These are phyloP conservation scores for Leccinum subrobustum DNA, from an alignment of 1,284 basidiomycete species.

Conservation along the genomic window DNA sequence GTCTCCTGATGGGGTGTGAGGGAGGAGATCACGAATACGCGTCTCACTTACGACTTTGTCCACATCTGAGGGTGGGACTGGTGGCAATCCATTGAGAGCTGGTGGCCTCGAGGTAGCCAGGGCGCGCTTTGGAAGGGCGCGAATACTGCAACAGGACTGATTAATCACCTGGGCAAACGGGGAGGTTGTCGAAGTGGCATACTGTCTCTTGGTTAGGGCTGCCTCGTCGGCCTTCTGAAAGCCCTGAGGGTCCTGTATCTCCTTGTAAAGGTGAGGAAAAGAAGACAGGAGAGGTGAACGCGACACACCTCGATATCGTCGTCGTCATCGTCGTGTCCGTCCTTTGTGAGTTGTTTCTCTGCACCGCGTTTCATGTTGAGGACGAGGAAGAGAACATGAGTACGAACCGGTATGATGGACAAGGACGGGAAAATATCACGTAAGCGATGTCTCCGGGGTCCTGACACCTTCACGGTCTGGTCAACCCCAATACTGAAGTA, in stretches of 20 bases:
- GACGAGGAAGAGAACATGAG: constrained; percentile 1
- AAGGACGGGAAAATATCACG: constrained; percentile 18
- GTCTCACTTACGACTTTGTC: constrained; percentile 28
- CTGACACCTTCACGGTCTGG: too few species aligned
- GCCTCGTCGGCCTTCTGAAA: constrained; percentile 59
- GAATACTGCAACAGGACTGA: constrained; percentile 45
- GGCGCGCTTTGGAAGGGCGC: constrained; percentile 53
- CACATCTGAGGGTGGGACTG: constrained; percentile 10
- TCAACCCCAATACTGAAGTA: too few species aligned
- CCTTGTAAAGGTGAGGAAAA: constrained; percentile 33
- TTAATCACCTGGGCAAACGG: background rate
- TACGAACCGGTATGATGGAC: background rate
- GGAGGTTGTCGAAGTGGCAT: constrained; percentile 21
- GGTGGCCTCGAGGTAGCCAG: constrained; percentile 22
- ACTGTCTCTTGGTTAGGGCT: constrained; percentile 52
- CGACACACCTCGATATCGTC: constrained; percentile 35
- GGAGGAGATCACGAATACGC: constrained; percentile 10
- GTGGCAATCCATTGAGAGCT: constrained; percentile 27
- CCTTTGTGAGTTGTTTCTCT: constrained; percentile 70
- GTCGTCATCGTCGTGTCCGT: constrained; percentile 44
- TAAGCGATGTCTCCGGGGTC: constrained; percentile 24
- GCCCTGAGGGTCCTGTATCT: constrained; percentile 40
- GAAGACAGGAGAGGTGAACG: background rate
- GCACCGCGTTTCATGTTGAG: constrained; percentile 70
- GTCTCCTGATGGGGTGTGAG: constrained; percentile 20